Conservation (phyloP, 2,329 filamentous ascomycete genomes). For the Pseudocercospora fijiensis region DNA sequence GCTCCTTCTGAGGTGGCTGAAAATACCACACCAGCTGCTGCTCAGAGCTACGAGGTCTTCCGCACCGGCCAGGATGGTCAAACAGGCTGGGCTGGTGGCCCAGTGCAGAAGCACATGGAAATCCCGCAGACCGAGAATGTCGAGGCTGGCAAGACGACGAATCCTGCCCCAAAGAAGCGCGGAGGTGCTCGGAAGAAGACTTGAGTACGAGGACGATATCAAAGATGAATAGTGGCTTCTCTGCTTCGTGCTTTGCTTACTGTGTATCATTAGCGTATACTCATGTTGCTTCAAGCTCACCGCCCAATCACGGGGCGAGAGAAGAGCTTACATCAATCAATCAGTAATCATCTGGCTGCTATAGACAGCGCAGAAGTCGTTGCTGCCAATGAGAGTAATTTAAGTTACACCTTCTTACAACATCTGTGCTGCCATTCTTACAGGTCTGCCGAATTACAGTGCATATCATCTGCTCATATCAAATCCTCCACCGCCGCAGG, state of each 20-base stretch:
- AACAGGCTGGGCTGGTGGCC: not conserved
- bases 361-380: not conserved
- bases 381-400: too few relatives aligned
- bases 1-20: not conserved
- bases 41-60: not conserved
- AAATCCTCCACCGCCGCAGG: too few relatives aligned
- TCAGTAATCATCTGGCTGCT: not conserved
- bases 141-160: not conserved
- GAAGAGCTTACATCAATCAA: not conserved
- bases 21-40: not conserved
- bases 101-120: not conserved
- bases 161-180: not conserved
- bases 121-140: too few relatives aligned
- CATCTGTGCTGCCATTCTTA: too few relatives aligned
- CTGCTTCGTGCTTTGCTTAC: not conserved
- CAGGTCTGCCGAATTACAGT: too few relatives aligned
- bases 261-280: not conserved
- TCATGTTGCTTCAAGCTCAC: not conserved
- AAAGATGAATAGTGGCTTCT: not conserved
- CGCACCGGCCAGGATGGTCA: not conserved
- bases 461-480: too few relatives aligned
- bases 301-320: too few relatives aligned
- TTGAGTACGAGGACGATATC: not conserved
- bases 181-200: not conserved
- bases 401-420: too few relatives aligned